Percentiles rank a stretch among this genome's conserved stretches.
phyloP scores from a whole-genome alignment of 352 stramenopile species.

The Globisporangium abappressorium region DNA sequence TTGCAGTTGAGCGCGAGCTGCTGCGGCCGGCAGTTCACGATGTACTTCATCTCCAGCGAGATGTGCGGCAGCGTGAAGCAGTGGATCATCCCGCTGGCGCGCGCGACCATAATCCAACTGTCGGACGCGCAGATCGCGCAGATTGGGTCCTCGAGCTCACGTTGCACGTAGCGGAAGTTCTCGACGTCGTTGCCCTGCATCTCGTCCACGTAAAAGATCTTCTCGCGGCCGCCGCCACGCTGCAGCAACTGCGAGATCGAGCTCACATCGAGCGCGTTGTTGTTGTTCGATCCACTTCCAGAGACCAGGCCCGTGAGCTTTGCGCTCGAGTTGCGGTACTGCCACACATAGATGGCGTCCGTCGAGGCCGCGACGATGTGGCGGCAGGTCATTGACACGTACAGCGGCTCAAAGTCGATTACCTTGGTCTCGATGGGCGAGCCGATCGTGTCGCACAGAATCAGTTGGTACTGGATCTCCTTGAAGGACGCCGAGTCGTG shows the following conservation, averaged over 20 bases:
- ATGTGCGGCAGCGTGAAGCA: constrained; percentile 92
- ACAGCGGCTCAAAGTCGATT: constrained; percentile 82
- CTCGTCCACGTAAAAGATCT: constrained; percentile 90
- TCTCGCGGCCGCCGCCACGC: constrained; percentile 69
- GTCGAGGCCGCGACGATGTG: constrained; percentile 80
- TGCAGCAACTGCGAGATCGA: constrained; percentile 70
- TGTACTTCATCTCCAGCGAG: constrained; percentile 89
- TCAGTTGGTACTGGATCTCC: constrained; percentile 80
- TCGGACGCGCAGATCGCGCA: constrained; percentile 84
- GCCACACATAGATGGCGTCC: constrained; percentile 91
- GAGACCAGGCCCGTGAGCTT: constrained; percentile 70
- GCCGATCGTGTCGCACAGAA: constrained; percentile 85
- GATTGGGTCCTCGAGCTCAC: constrained; percentile 82
- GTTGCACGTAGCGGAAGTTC: constrained; percentile 63
- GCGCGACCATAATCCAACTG: constrained; percentile 79
- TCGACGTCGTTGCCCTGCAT: constrained; percentile 72
- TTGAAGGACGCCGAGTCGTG: constrained; percentile 31
- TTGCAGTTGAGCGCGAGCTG: constrained; percentile 88
- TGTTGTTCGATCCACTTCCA: constrained; percentile 23
- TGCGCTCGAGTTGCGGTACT: constrained; percentile 86
- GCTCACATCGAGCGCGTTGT: constrained; percentile 37
- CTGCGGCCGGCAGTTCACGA: constrained; percentile 76
- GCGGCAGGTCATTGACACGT: constrained; percentile 83
- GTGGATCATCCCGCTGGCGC: constrained; percentile 80
- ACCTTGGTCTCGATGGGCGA: constrained; percentile 84